Conservation (phyloP, 768 basidiomycete genomes). For the Glaciozyma martinii region DNA sequence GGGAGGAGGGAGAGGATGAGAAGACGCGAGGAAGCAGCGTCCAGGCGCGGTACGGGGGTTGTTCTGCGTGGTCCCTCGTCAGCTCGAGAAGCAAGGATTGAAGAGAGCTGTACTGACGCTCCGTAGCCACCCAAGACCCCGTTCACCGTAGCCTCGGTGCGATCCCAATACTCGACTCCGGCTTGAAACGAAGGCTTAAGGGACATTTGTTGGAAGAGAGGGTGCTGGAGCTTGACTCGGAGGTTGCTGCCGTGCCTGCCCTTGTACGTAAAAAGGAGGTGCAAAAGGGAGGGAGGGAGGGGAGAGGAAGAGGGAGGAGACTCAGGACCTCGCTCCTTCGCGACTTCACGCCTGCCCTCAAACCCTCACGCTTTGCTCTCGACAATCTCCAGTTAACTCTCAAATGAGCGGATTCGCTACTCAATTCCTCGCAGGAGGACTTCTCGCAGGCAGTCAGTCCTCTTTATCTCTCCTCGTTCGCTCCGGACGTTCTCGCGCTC, state of each 20-base stretch:
- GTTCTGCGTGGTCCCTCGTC: neutral
- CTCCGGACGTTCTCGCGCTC: neutral
- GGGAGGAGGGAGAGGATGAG: slow-evolving; percentile 76
- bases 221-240: too few relatives aligned
- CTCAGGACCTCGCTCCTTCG: too few relatives aligned
- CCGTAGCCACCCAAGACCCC: slow-evolving; percentile 64
- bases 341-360: neutral
- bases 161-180: slow-evolving; percentile 79
- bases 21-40: slow-evolving; percentile 79
- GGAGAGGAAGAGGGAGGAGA: too few relatives aligned
- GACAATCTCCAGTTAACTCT: too few relatives aligned
- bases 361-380: neutral
- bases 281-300: neutral
- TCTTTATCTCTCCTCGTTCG: neutral
- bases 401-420: neutral
- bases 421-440: neutral
- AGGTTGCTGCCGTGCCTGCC: too few relatives aligned
- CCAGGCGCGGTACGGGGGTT: slow-evolving; percentile 67
- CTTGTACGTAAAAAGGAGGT: too few relatives aligned
- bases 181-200: slow-evolving; percentile 53
- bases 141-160: slow-evolving; percentile 68
- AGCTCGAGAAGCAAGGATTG: neutral
- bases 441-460: neutral
- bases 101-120: slow-evolving; percentile 6
- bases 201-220: too few relatives aligned